A percentile compares a stretch with the other conserved stretches of the same genome.
These are phyloP conservation scores for Camellia japonica DNA, from an alignment of 148 eudicot species.

Conservation along the genomic window DNA sequence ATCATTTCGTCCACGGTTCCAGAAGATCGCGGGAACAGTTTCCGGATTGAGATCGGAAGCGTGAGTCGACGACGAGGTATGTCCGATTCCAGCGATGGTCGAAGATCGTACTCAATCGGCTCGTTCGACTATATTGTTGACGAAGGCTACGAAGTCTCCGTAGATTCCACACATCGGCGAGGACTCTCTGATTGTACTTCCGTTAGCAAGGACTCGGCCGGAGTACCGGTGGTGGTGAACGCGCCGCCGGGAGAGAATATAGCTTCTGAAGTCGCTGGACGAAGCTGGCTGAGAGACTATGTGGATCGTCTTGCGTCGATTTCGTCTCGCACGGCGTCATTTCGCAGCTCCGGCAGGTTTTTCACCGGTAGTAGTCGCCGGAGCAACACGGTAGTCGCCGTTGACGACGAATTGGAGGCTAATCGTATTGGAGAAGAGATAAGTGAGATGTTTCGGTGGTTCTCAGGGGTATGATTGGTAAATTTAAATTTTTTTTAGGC, in stretches of 20 bases:
- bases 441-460: conserved; percentile 77
- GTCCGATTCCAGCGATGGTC: conserved; percentile 31
- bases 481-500: conserved; percentile 11
- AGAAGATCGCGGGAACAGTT: conserved; percentile 34
- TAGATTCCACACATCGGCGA: conserved; percentile 29
- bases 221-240: conserved; percentile 15
- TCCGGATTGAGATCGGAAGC: conserved; percentile 76
- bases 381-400: conserved; percentile 28
- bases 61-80: conserved; percentile 47
- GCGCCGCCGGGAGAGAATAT: conserved; percentile 29
- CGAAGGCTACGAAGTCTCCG: conserved; percentile 39
- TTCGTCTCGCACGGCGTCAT: conserved; percentile 52
- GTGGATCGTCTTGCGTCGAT: conserved; percentile 49
- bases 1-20: conserved; percentile 18
- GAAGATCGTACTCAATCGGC: conserved; percentile 58
- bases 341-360: conserved; percentile 73
- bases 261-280: conserved; percentile 29
- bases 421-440: conserved; percentile 67
- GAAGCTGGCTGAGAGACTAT: conserved; percentile 76
- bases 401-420: conserved; percentile 48
- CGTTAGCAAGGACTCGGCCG: conserved; percentile 36
- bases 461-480: conserved; percentile 57
- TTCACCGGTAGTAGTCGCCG: conserved; percentile 73
- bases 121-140: conserved; percentile 65
- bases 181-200: conserved; percentile 22